Conservation (phyloP, 768 basidiomycete genomes). For the Suillus subluteus region DNA sequence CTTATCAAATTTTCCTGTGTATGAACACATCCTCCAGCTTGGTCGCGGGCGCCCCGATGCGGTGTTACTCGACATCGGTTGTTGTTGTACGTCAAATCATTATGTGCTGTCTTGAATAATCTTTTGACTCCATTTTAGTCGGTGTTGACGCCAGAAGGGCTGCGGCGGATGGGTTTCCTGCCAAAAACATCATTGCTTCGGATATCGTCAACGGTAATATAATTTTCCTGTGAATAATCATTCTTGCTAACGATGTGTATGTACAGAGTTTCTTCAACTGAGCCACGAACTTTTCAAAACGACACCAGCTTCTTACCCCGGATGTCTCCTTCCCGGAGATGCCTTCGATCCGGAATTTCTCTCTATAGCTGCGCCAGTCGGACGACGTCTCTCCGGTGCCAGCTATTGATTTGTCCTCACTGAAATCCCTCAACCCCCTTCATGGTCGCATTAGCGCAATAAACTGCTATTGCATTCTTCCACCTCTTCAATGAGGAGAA, state of each 20-base stretch:
- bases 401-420: constrained; percentile 31
- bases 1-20: background rate
- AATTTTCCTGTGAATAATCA: background rate
- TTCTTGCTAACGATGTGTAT: background rate
- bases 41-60: constrained; percentile 36
- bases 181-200: constrained; percentile 39
- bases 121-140: constrained; percentile 13
- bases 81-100: constrained; percentile 41
- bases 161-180: constrained; percentile 46
- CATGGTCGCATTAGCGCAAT: constrained; percentile 52
- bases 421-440: constrained; percentile 51
- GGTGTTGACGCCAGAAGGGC: constrained; percentile 43
- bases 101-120: background rate
- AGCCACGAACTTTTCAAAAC: constrained; percentile 66
- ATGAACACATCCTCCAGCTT: constrained; percentile 11
- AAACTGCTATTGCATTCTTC: constrained; percentile 53
- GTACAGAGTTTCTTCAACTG: constrained; percentile 57
- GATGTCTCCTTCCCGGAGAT: constrained; percentile 58
- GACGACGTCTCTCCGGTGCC: constrained; percentile 25
- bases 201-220: constrained; percentile 41
- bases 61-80: constrained; percentile 49
- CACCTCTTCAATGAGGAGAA: constrained; percentile 36
- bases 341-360: constrained; percentile 51
- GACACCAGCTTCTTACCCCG: constrained; percentile 54
- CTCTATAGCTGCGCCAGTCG: constrained; percentile 34